Evolutionary conservation across 768 basidiomycete species (phyloP), one percentile per base, ranked within the genome.

Genomic region (Naganishia randhawae): DNA sequence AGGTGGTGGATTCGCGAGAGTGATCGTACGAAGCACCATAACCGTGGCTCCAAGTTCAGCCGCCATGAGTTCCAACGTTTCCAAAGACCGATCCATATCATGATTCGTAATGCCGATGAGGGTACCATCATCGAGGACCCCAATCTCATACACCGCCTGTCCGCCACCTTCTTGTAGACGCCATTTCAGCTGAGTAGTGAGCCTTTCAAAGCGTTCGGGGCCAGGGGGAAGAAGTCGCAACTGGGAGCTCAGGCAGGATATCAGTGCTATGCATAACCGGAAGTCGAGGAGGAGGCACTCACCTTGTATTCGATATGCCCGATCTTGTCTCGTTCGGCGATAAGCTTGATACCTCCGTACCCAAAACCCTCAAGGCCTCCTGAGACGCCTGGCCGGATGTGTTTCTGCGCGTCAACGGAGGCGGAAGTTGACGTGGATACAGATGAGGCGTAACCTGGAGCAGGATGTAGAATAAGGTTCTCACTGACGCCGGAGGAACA

Each of bases 111-210:
- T 84, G 1, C 94, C 94, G 61, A 96, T 84, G 32, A 96, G 86
- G 4, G 86, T 85, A 1, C 94, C 94, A 0, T 89, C 89, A 77
- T 98, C 94, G 2, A 78, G 87, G 0, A 98, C 89, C n/a, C 83
- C 83, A 37, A 83, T 74, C 72, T 92, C 91, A 70, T 92, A 92
- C 76, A 89, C 88, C 0, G 91, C 90, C 74, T 88, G 86, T 0
- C 90, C 90, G 1, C 88, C 86, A 17, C 91, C 91, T 76, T 92
- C 89, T 54, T 90, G 85, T 10, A 93, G 84, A 2, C 94, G 86
- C 93, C 95, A 97, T 76, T 95, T 93, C 80, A 96, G 86, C 81
- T 97, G 94, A 16, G 94, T 97, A 65, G 92, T 90, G 25, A 98
- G 88, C 39, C 80, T 69, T 57, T 81, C 81, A 71, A 83, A 81